Conservation (phyloP, 768 basidiomycete genomes). For the Mrakia frigida region DNA sequence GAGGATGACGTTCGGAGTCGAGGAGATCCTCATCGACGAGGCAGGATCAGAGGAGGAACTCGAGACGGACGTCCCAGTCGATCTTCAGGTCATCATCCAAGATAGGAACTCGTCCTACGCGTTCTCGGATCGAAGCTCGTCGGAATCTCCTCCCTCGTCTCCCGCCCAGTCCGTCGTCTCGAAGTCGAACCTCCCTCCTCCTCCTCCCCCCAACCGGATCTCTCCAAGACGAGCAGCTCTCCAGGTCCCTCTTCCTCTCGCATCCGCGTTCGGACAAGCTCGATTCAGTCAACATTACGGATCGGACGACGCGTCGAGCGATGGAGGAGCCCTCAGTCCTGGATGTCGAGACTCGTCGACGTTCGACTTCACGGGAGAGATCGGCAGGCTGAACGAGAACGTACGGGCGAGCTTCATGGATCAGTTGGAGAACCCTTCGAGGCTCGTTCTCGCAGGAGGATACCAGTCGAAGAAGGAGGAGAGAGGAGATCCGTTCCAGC, state of each 20-base stretch:
- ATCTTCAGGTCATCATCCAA: constrained; percentile 17
- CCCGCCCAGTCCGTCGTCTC: not conserved
- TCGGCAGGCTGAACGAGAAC: constrained; percentile 19
- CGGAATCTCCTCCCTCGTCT: not conserved
- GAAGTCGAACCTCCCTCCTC: not conserved
- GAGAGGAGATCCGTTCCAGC: not conserved
- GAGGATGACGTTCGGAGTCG: constrained; percentile 19
- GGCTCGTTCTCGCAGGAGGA: not conserved
- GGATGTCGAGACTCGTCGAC: constrained; percentile 20
- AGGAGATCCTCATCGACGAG: not conserved
- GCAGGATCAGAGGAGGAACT: not conserved
- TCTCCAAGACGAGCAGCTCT: constrained; percentile 20
- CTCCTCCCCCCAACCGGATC: constrained; percentile 23
- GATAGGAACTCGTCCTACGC: not conserved
- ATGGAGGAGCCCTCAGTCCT: constrained; percentile 11
- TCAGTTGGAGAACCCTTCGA: not conserved
- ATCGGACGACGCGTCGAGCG: constrained; percentile 23
- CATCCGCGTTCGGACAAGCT: not conserved
- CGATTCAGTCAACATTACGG: constrained; percentile 12
- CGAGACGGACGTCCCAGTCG: constrained; percentile 5
- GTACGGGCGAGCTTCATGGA: constrained; percentile 24
- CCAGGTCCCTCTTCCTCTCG: constrained; percentile 7
- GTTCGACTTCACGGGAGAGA: constrained; percentile 27
- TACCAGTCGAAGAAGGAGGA: not conserved
- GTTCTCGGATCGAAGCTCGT: not conserved